These are phyloP conservation scores for Cladosporium sp. DNA, from an alignment of 2,329 filamentous ascomycete species.

Conservation along the genomic window DNA sequence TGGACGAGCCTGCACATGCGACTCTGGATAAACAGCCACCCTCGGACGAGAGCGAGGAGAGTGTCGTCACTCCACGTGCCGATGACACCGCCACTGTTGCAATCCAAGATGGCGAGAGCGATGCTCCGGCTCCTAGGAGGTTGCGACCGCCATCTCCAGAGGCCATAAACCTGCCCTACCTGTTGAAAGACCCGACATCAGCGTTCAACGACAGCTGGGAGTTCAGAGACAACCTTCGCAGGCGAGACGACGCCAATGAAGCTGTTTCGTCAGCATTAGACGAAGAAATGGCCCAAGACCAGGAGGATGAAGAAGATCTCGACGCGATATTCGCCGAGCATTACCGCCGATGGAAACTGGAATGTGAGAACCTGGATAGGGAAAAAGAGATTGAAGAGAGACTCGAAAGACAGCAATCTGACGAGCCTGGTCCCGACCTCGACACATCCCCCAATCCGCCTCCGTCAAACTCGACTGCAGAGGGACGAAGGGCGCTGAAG, in stretches of 20 bases:
- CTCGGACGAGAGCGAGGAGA: slow-evolving; percentile 28
- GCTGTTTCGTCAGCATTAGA: slow-evolving; percentile 31
- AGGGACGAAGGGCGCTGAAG: slow-evolving; percentile 49
- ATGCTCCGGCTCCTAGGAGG: slow-evolving; percentile 14
- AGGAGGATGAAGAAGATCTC: slow-evolving; percentile 27
- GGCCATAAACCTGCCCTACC: slow-evolving; percentile 41
- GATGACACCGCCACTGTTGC: slow-evolving; percentile 23
- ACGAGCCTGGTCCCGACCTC: slow-evolving; percentile 37
- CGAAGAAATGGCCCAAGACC: slow-evolving; percentile 23
- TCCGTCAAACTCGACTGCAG: slow-evolving; percentile 43
- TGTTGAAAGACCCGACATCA: slow-evolving; percentile 32
- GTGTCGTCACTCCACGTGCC: slow-evolving; percentile 29
- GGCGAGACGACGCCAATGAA: slow-evolving; percentile 32
- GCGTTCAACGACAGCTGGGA: slow-evolving; percentile 39
- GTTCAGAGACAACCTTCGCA: slow-evolving; percentile 33
- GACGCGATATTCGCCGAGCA: slow-evolving; percentile 32
- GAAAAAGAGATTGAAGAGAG: slow-evolving; percentile 37
- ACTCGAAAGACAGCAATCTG: slow-evolving; percentile 31
- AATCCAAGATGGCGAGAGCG: slow-evolving; percentile 23
- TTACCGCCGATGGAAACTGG: slow-evolving; percentile 40
- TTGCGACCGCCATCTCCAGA: slow-evolving; percentile 37
- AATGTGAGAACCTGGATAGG: slow-evolving; percentile 39
- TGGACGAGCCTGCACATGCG: slow-evolving; percentile 18
- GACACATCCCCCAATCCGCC: slow-evolving; percentile 36
- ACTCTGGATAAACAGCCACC: slow-evolving; percentile 14